phyloP scores from a whole-genome alignment of 306 rosid genomes.

The Dryas alaskensis region DNA sequence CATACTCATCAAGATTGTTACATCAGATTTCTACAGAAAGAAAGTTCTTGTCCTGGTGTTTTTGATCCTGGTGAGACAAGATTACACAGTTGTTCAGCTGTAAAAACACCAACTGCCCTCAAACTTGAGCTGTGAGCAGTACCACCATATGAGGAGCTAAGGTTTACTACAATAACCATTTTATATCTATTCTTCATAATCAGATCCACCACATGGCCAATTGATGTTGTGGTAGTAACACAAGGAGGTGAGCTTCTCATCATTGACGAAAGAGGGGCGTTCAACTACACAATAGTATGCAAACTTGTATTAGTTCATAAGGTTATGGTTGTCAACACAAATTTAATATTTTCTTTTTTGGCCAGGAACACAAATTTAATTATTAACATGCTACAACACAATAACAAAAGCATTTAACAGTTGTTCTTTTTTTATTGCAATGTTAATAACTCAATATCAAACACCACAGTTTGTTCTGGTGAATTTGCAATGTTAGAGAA shows the following conservation, averaged over 20 bases:
- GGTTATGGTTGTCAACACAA: not conserved
- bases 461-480: not conserved
- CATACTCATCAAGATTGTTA: not conserved
- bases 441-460: too few relatives aligned
- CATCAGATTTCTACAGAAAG: slow-evolving; percentile 28
- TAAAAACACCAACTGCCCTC: slow-evolving; percentile 72
- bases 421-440: too few relatives aligned
- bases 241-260: slow-evolving; percentile 76
- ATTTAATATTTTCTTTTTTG: not conserved
- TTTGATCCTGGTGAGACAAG: slow-evolving; percentile 41
- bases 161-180: slow-evolving; percentile 56
- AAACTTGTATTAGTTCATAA: slow-evolving; percentile 1
- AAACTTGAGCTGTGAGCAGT: slow-evolving; percentile 20
- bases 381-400: not conserved
- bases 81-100: slow-evolving; percentile 45
- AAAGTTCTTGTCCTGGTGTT: slow-evolving; percentile 28
- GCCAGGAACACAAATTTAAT: too few relatives aligned
- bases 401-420: not conserved
- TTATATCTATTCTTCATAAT: slow-evolving; percentile 50
- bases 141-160: slow-evolving; percentile 34
- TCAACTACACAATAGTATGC: slow-evolving; percentile 39
- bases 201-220: slow-evolving; percentile 64
- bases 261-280: slow-evolving; percentile 64
- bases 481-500: not conserved
- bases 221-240: slow-evolving; percentile 47